Base-by-base conservation (phyloP, 306 rosid genomes). In the Luffa aegyptiaca region DNA sequence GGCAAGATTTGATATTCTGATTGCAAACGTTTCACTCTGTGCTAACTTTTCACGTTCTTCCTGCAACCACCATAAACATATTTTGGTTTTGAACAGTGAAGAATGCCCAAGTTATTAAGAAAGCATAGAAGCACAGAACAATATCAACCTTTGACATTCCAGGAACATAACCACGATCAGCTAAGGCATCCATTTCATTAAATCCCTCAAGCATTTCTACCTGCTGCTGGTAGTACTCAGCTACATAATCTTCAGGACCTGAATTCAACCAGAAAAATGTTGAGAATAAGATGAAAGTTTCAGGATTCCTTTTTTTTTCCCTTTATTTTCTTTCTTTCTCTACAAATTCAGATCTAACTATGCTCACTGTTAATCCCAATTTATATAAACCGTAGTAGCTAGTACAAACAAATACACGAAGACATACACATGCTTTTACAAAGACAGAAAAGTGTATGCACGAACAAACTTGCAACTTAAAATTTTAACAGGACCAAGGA, bases 201-300 rank as follows among this genome's bases (percentile, higher is more conserved):
- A 96, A 93, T 36, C 99, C 98, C 89, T 96, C 96, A 0, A 96
- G 98, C 89, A 91, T 89, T 86, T 96, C 94, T 20, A 91, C 93
- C 82, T 96, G 99, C 82, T 96, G 98, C 85, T 96, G 98, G 81
- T 96, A 96, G 86, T 96, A 96, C 87, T 86, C 97, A 0, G 99
- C 99, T 86, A 96, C 89, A 64, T 88, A 79, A 86, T 93, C 97
- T 82, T 91, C 99, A 37, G 90, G 86, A 56, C 90, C 98, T 96
- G 90, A 82, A 81, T 65, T 81, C 83, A 86, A 61, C 74, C 46
- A 77, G 46, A 56, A 82, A 62, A 51, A n/a, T 26, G 16, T 16
- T 2, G 39, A 52, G 78, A 74, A 1, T 33, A 14, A 74, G 17
- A 51, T 73, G 11, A 51, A 74, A 37, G 7, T 48, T 35, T 17